Conservation (phyloP, 2,329 filamentous ascomycete genomes). For the Cercospora janseana region DNA sequence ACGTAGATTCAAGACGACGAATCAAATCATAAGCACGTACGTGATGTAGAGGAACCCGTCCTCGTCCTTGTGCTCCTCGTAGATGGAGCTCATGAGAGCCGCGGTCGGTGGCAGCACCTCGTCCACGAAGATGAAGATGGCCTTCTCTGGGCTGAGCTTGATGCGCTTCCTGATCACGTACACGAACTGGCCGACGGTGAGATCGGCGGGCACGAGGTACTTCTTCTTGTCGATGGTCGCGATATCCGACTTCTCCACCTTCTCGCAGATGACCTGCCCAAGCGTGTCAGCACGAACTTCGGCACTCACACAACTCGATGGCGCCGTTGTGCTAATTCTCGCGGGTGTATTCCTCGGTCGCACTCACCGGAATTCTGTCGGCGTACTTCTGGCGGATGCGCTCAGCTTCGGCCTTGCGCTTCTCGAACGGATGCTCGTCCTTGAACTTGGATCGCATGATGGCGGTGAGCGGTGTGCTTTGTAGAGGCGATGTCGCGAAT, state of each 20-base stretch:
- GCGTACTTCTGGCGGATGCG: conserved; percentile 98
- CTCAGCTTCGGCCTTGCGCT: conserved; percentile 99
- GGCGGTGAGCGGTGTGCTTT: conserved; percentile 37
- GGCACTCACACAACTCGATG: neutral
- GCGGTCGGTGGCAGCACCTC: conserved; percentile 95
- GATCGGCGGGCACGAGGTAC: conserved; percentile 93
- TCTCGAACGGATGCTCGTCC: conserved; percentile 99
- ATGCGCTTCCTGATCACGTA: conserved; percentile 99
- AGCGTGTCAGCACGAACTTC: conserved; percentile 1
- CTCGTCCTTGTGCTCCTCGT: conserved; percentile 94
- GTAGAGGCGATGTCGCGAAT: conserved; percentile 9
- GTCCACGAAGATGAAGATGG: conserved; percentile 99
- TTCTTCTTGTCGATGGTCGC: conserved; percentile 99
- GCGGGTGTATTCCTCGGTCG: conserved; percentile 8
- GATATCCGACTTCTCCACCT: conserved; percentile 98
- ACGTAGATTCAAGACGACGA: neutral
- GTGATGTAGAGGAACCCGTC: conserved; percentile 97
- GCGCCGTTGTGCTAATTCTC: conserved; percentile 1
- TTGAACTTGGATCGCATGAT: conserved; percentile 99
- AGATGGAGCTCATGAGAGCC: conserved; percentile 98
- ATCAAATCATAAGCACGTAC: conserved; percentile 48
- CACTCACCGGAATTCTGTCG: conserved; percentile 92
- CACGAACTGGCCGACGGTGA: conserved; percentile 98
- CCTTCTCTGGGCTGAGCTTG: conserved; percentile 99
- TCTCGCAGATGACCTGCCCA: conserved; percentile 92